Evolutionary conservation across 2,329 filamentous ascomycete species (phyloP), one percentile per base, ranked within the genome.

Genomic region (Cryphonectria japonica): DNA sequence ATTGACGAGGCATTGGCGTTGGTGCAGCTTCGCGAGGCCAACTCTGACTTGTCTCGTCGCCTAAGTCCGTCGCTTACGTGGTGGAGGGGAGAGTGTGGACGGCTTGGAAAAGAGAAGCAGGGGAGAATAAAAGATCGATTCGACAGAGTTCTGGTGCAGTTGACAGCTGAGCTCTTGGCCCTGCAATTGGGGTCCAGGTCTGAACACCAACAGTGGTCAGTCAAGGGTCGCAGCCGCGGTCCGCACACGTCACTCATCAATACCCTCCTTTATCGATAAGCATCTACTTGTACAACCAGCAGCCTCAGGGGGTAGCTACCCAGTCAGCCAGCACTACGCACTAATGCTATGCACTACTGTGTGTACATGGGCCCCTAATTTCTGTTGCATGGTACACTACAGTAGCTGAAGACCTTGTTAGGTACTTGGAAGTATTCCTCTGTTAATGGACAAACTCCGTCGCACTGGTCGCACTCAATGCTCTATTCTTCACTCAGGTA

Each of bases 221-320:
- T n/a, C 59, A 61, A 65, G 62, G 62, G 62, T 65, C 43, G 46
- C 67, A n/a, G 34, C 61, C 67, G 46, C 67, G 70, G 67, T 69
- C 67, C 41, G 41, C 67, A 67, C 69, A 71, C 70, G 70, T 71
- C 69, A 71, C 59, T 50, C 46, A n/a, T n/a, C 43, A 46, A 41
- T 41, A 52, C 26, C 19, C 6, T n/a, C n/a, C 14, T 37, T 65
- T 71, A 71, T 71, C 70, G 70, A 71, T 71, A 71, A 71, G 59
- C 26, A 9, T 29, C 22, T 26, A 32, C 13, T 52, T 50, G 54
- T 39, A 52, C 7, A 39, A 29, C 29, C 7, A 39, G 19, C 29
- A 43, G 60, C n/a, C 19, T 59, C 37, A 62, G 66, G 39, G 26
- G 66, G 29, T 29, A 39, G 16, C 26, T 50, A 50, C n/a, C n/a